Evolutionary conservation across 495 filamentous ascomycete genomes (phyloP), one percentile per base, ranked within the genome.

Genomic region (Tuber calosporum): DNA sequence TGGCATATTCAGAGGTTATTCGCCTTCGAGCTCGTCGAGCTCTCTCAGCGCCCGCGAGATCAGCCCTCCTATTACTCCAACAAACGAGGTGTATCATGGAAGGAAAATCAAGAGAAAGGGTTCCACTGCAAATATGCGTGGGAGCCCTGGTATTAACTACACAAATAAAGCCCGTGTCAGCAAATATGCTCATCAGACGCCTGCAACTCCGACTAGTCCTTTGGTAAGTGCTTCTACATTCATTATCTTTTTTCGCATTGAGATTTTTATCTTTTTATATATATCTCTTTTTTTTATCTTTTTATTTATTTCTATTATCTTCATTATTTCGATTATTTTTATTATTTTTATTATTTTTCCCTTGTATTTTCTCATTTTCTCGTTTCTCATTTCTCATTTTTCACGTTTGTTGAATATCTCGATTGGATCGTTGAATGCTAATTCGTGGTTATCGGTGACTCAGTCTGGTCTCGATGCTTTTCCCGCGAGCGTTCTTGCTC

Each of bases 21-120:
- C 41, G 8, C 26, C 67, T 22, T 53, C 69, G 36, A 40, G 39
- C 38, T 26, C 8, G 26, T 70, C 42, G 20, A 58, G 20, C 48
- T 38, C 70, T 73, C 66, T 66, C 53, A 39, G 41, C 40, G 67
- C 43, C 30, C 74, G 30, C 48, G 71, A 37, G 48, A n/a, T 34
- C 71, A 36, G 38, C 45, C 22, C 62, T 68, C 71, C 42, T 72
- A 36, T 67, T 39, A 34, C 67, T 69, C 66, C 26, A n/a, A 68
- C 17, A 69, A 73, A 73, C 26, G 53, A 62, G 53, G 53, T 62
- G 26, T 62, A 62, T 34, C 53, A 62, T 62, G 53, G 53, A 34
- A 62, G 53, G 53, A 62, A 62, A 62, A 62, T 62, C 30, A 62
- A 62, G 53, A 30, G 53, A 17, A 62, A 62, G 53, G 53, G 53